Base-by-base conservation (phyloP, 768 basidiomycete species). In the Trichaptum fuscoviolaceum region DNA sequence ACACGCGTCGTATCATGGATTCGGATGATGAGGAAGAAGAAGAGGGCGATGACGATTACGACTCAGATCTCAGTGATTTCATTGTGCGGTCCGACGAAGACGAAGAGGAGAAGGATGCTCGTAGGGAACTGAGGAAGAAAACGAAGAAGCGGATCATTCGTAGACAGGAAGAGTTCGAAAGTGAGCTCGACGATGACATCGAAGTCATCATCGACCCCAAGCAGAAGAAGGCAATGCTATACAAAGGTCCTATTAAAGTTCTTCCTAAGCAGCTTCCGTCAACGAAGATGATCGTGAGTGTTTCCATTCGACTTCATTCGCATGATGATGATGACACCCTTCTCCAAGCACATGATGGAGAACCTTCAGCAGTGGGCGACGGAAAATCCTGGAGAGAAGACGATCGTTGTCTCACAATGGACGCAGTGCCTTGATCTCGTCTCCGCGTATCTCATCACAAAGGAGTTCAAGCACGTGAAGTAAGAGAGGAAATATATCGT, bases 371-470 rank as follows among this genome's bases (percentile, higher is more conserved):
- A 79, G 35, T 79, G 83, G 68, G 74, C 80, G n/a, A 72, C 80
- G 60, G 77, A 81, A 24, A 73, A 80, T 66, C 85, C 85, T 1
- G 83, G 85, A 15, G 87, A 90, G 71, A 91, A 89, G 85, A 81
- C 83, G 60, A 73, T 93, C 63, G 76, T 92, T 66, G 81, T 91
- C 65, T 90, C 88, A 0, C 87, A 89, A 73, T 92, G 91, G 86
- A 89, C 87, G 0, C 74, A 79, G 7, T 89, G 85, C 66, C 79
- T 93, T 42, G 79, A 83, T 10, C 79, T 92, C 4, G 82, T 88
- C n/a, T 87, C 84, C 0, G 75, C 84, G 63, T 89, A 88, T 71
- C 78, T 93, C n/a, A 74, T 75, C 0, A 81, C 84, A 70, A 76
- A 82, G 24, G 78, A 78, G 1, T 80, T 88, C 61, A 69, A 76